phyloP scores from a whole-genome alignment of 768 basidiomycete genomes.

The Phaffia tasmanica region DNA sequence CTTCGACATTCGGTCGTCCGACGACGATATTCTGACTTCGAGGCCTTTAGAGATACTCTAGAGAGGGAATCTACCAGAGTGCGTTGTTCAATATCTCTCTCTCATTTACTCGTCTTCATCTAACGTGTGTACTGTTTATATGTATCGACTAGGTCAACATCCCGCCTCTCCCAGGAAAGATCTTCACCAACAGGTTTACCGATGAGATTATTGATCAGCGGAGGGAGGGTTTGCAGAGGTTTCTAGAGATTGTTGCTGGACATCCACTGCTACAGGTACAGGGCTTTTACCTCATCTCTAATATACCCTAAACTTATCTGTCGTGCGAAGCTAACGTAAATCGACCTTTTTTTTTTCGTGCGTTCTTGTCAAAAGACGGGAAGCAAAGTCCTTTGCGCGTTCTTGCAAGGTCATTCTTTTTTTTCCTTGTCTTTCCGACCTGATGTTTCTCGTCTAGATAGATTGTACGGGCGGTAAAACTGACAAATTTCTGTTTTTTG shows the following conservation, averaged over 20 bases:
- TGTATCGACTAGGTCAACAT: slow-evolving; percentile 54
- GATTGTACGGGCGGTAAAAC: neutral
- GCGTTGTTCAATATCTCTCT: slow-evolving; percentile 1
- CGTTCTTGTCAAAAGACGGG: slow-evolving; percentile 53
- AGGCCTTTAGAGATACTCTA: slow-evolving; percentile 93
- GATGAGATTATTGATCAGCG: slow-evolving; percentile 92
- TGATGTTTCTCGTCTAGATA: neutral
- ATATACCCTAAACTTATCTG: slow-evolving; percentile 12
- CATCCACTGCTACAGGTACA: slow-evolving; percentile 85
- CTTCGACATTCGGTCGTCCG: slow-evolving; percentile 82
- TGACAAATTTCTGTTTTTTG: neutral
- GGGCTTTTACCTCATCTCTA: neutral
- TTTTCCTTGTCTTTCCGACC: neutral
- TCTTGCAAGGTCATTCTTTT: slow-evolving; percentile 51
- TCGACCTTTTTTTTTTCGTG: slow-evolving; percentile 14
- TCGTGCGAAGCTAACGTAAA: slow-evolving; percentile 10
- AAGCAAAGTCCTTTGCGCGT: slow-evolving; percentile 90
- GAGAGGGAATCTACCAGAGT: slow-evolving; percentile 89
- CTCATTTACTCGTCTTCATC: neutral
- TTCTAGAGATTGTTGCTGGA: slow-evolving; percentile 90
- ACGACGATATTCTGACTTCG: slow-evolving; percentile 82
- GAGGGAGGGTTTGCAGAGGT: slow-evolving; percentile 85
- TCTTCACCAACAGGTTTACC: slow-evolving; percentile 95
- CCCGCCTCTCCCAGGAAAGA: slow-evolving; percentile 90
- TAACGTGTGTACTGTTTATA: neutral